phyloP scores from a whole-genome alignment of 116 monocot genomes.

The Posidonia oceanica region DNA sequence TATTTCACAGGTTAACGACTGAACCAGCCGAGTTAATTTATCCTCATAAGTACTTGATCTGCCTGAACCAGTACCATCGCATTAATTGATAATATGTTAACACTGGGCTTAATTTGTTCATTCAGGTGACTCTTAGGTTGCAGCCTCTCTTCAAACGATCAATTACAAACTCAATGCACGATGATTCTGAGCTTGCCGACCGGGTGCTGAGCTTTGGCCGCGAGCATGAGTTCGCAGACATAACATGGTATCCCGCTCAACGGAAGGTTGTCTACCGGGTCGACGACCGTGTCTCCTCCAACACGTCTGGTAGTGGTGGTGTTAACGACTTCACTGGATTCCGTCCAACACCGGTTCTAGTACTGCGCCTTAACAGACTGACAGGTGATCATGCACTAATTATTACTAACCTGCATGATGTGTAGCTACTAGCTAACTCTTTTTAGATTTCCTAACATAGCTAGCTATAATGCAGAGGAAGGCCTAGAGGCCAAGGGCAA shows the following conservation, averaged over 20 bases:
- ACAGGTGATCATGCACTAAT: not conserved
- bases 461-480: constrained; percentile 8
- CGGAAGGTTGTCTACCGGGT: constrained; percentile 29
- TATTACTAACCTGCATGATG: too few species aligned
- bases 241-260: constrained; percentile 25
- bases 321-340: constrained; percentile 40
- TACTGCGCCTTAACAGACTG: not conserved
- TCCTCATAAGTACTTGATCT: too few species aligned
- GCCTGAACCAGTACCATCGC: too few species aligned
- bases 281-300: constrained; percentile 35
- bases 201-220: not conserved
- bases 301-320: constrained; percentile 34
- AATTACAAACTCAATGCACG: constrained; percentile 9
- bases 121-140: constrained; percentile 17
- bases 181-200: constrained; percentile 15
- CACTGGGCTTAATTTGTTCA: too few species aligned
- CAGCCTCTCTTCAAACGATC: constrained; percentile 60
- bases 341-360: constrained; percentile 10
- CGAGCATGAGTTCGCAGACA: constrained; percentile 6
- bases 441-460: too few species aligned
- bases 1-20: constrained; percentile 30
- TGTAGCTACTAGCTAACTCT: too few species aligned
- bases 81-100: not conserved
- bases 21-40: too few species aligned
- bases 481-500: constrained; percentile 1